phyloP scores from a whole-genome alignment of 352 stramenopile genomes.

The Blastocystis sp. region DNA sequence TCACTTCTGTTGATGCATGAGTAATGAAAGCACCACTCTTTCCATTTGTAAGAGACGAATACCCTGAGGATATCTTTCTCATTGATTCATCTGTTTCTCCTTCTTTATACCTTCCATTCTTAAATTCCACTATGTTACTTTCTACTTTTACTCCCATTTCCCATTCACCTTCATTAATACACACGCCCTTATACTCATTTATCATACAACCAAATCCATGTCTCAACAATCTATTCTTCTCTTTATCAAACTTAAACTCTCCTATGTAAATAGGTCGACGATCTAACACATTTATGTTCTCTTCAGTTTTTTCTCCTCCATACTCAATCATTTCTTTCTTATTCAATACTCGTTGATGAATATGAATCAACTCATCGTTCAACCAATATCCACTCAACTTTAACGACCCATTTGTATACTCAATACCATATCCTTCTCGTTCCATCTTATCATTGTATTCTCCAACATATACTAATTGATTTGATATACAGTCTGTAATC shows the following conservation, averaged over 20 bases:
- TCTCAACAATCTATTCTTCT: not conserved
- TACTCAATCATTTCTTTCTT: not conserved
- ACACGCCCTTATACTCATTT: not conserved
- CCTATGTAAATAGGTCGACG: not conserved
- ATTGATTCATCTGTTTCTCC: too few species aligned
- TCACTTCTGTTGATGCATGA: too few species aligned
- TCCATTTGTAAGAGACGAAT: too few species aligned
- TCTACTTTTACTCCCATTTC: not conserved
- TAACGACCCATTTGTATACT: not conserved
- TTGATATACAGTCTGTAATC: too few species aligned
- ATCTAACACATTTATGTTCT: not conserved
- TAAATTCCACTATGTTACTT: too few species aligned
- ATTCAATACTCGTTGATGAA: not conserved
- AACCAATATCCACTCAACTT: not conserved
- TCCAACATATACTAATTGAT: not conserved
- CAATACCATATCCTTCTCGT: not conserved
- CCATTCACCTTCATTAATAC: not conserved
- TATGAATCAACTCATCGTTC: not conserved
- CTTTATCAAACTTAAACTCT: not conserved
- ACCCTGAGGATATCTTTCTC: too few species aligned
- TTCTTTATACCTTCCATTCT: too few species aligned
- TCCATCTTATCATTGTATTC: not conserved
- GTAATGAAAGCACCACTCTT: too few species aligned
- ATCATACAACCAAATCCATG: not conserved
- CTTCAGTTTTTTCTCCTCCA: not conserved